phyloP scores from a whole-genome alignment of 257 asterid species.

The Nemophila menziesii region DNA sequence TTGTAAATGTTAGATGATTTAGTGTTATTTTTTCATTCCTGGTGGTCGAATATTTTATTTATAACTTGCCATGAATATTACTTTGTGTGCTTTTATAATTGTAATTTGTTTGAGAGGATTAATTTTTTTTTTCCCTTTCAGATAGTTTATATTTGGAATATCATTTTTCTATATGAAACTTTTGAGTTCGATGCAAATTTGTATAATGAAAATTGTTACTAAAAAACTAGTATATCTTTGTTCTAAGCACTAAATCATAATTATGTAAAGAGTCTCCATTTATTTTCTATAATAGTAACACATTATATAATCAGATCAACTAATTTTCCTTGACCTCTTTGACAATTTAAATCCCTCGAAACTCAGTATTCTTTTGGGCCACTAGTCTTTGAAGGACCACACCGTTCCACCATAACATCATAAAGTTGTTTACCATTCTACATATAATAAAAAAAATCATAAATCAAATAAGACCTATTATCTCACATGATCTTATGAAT shows the following conservation, averaged over 20 bases:
- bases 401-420: conserved; percentile 69
- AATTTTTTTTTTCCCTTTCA: background rate
- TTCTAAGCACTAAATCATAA: too few relatives aligned
- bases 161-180: too few relatives aligned
- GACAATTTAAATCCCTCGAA: conserved; percentile 20
- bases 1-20: background rate
- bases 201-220: too few relatives aligned
- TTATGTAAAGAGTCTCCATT: background rate
- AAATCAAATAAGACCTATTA: conserved; percentile 1
- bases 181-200: too few relatives aligned
- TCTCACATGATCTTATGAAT: conserved; percentile 10
- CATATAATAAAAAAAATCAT: conserved; percentile 5
- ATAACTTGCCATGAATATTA: background rate
- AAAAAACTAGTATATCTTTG: too few relatives aligned
- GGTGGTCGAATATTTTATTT: background rate
- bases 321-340: background rate
- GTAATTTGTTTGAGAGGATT: background rate
- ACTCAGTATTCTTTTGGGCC: conserved; percentile 24
- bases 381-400: conserved; percentile 77
- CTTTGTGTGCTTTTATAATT: background rate
- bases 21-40: background rate
- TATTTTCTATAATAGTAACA: background rate
- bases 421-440: conserved; percentile 78
- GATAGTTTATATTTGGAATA: background rate
- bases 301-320: background rate